Conservation (phyloP, 495 filamentous ascomycete species). For the Mycothermus thermophilus region DNA sequence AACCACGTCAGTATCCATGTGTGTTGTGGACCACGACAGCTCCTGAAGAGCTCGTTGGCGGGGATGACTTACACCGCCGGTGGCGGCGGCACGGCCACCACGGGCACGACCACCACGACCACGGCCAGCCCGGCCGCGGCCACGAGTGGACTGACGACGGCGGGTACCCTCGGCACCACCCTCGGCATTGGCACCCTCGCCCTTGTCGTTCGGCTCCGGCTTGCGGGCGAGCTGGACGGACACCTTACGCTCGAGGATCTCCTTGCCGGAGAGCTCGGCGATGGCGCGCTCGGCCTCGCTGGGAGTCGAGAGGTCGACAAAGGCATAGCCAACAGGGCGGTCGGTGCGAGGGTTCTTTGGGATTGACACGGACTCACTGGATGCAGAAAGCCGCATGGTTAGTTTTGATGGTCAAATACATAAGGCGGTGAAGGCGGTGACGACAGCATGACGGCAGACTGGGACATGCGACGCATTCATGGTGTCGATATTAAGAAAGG, state of each 20-base stretch:
- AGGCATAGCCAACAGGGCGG: slow-evolving; percentile 96
- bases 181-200: slow-evolving; percentile 51
- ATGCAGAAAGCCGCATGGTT: slow-evolving; percentile 5
- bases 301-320: slow-evolving; percentile 91
- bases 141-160: slow-evolving; percentile 58
- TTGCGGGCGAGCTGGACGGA: slow-evolving; percentile 97
- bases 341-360: slow-evolving; percentile 97
- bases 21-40: too few species aligned
- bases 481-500: slow-evolving; percentile 2
- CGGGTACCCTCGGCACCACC: slow-evolving; percentile 57
- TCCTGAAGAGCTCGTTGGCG: too few species aligned
- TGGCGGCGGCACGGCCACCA: slow-evolving; percentile 45
- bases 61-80: slow-evolving; percentile 41
- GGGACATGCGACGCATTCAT: not conserved
- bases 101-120: slow-evolving; percentile 59
- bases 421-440: not conserved
- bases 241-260: slow-evolving; percentile 94
- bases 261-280: slow-evolving; percentile 83
- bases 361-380: slow-evolving; percentile 95
- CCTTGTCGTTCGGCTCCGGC: slow-evolving; percentile 74
- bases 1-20: slow-evolving; percentile 6
- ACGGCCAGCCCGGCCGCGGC: slow-evolving; percentile 60
- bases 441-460: too few species aligned
- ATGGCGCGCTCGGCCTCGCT: slow-evolving; percentile 91
- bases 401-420: slow-evolving; percentile 8